phyloP scores from a whole-genome alignment of 768 basidiomycete species.

The Phaffia australis region DNA sequence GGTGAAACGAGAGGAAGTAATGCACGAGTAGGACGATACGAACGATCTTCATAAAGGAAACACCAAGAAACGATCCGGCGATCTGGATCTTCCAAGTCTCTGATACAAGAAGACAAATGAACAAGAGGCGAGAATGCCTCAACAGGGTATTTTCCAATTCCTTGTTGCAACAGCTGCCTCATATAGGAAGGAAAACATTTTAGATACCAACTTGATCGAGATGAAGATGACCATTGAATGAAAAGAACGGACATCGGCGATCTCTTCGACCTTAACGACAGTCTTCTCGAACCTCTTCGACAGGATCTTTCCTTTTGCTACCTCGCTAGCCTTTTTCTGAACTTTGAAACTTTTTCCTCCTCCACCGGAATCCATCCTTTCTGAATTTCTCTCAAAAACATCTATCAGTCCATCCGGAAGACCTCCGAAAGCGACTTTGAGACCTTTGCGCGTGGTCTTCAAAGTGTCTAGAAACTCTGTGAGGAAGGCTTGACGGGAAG shows the following conservation, averaged over 20 bases:
- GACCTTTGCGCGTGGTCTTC: not conserved
- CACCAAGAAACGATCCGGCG: slow-evolving; percentile 9
- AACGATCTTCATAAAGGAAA: slow-evolving; percentile 11
- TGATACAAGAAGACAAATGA: slow-evolving; percentile 17
- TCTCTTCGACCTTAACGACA: slow-evolving; percentile 8
- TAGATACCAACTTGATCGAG: not conserved
- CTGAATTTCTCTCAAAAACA: not conserved
- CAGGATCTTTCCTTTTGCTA: not conserved
- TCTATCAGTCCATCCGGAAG: slow-evolving; percentile 3
- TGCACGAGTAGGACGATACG: not conserved
- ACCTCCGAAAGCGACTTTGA: slow-evolving; percentile 13
- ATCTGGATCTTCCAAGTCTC: slow-evolving; percentile 12
- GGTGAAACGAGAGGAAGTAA: not conserved
- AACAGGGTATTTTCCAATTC: no score
- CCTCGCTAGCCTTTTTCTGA: not conserved
- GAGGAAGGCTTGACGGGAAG: not conserved
- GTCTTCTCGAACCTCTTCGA: not conserved
- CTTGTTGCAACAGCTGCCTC: no score
- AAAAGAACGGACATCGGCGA: slow-evolving; percentile 2
- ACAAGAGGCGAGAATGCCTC: not conserved
- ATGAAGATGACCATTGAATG: not conserved
- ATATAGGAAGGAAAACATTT: no score
- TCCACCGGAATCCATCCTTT: not conserved
- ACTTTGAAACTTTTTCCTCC: slow-evolving; percentile 13
- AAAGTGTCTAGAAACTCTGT: not conserved